phyloP scores from a whole-genome alignment of 2,329 filamentous ascomycete species.

The Neonectria hederae region DNA sequence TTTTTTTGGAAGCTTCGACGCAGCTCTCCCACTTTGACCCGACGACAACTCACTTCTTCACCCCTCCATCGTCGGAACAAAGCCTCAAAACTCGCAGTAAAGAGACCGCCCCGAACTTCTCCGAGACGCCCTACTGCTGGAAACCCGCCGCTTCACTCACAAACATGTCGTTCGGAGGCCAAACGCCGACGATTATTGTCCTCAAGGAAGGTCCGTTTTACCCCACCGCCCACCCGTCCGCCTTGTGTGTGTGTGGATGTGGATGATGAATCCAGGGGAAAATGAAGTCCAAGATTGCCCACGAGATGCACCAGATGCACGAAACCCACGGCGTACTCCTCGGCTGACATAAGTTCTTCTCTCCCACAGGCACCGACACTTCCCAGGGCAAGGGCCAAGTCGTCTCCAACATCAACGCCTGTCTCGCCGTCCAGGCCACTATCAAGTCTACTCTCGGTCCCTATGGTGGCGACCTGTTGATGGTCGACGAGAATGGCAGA shows the following conservation, averaged over 20 bases:
- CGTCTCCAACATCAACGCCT: constrained; percentile 98
- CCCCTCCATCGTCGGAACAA: constrained; percentile 24
- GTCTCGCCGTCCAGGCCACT: constrained; percentile 92
- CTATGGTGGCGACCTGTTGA: constrained; percentile 94
- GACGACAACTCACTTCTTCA: constrained; percentile 38
- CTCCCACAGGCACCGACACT: constrained; percentile 83
- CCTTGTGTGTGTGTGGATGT: constrained; percentile 23
- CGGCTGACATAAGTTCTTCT: constrained; percentile 22
- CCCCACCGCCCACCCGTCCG: constrained; percentile 51
- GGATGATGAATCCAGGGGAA: constrained; percentile 30
- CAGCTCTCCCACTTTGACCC: constrained; percentile 46
- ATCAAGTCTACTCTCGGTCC: constrained; percentile 96
- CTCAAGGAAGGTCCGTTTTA: constrained; percentile 87
- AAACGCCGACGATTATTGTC: constrained; percentile 97
- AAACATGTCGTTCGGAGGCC: constrained; percentile 94
- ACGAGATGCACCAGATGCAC: constrained; percentile 20
- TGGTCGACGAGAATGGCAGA: constrained; percentile 93
- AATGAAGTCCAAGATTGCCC: constrained; percentile 17
- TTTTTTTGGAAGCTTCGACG: constrained; percentile 60
- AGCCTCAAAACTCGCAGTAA: constrained; percentile 15
- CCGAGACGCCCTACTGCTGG: constrained; percentile 22
- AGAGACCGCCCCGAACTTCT: constrained; percentile 24
- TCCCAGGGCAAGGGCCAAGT: constrained; percentile 98
- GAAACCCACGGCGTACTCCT: constrained; percentile 7
- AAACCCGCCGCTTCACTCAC: constrained; percentile 17